Conservation (phyloP, 202 grass and related monocot genomes). For the Dendrocalamus latiflorus region DNA sequence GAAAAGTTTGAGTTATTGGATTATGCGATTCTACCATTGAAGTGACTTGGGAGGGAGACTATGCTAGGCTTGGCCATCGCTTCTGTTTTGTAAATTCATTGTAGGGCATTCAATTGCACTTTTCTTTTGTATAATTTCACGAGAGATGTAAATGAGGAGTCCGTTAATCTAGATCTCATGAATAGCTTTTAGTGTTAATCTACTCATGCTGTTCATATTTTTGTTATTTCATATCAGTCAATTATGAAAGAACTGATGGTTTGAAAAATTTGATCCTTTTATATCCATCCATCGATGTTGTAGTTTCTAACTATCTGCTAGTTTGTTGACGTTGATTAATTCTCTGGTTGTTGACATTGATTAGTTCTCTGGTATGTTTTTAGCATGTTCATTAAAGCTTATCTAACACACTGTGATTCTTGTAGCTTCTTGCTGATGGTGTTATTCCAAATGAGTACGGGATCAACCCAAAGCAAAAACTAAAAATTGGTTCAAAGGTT, state of each 20-base stretch:
- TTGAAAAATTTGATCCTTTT: neutral
- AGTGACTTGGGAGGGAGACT: neutral
- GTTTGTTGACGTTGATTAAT: neutral
- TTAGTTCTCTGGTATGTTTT: neutral
- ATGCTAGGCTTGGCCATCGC: neutral
- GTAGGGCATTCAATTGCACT: neutral
- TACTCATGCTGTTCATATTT: neutral
- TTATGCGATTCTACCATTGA: neutral
- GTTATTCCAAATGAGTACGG: constrained; percentile 99
- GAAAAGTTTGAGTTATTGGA: neutral
- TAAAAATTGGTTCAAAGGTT: constrained; percentile 99
- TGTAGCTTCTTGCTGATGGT: constrained; percentile 93
- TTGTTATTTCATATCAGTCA: neutral
- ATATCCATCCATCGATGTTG: neutral
- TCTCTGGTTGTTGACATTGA: neutral
- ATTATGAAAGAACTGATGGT: neutral
- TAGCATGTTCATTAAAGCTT: constrained; percentile 25
- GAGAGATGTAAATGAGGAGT: neutral
- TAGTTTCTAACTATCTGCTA: constrained; percentile 10
- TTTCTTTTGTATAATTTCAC: neutral
- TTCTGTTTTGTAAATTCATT: neutral
- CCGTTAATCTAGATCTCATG: neutral
- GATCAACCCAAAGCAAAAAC: constrained; percentile 91
- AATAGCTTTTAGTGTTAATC: neutral
- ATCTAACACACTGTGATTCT: constrained; percentile 13